A percentile compares a stretch with the other conserved stretches of the same genome.
Evolutionary conservation across 2,329 filamentous ascomycete species (phyloP).

Genomic region (Ascochyta pisi): DNA sequence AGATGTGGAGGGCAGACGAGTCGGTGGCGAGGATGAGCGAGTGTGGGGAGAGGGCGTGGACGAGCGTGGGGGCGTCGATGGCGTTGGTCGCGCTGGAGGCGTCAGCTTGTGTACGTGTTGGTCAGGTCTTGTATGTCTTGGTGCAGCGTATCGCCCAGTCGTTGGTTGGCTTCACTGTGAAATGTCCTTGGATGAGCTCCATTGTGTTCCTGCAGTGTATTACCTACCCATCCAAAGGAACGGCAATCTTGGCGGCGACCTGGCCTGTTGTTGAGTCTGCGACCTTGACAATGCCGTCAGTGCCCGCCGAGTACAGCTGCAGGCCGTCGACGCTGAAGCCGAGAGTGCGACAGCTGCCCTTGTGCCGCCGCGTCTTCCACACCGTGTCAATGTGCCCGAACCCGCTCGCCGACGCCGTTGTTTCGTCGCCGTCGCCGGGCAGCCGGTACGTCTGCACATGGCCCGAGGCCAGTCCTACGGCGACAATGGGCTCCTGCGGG

Average conservation of each 20-base stretch:
- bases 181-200: too few species aligned
- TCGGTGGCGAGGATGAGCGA: conserved; percentile 89
- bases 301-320: conserved; percentile 67
- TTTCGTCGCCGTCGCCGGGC: conserved; percentile 60
- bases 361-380: conserved; percentile 90
- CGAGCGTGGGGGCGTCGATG: conserved; percentile 77
- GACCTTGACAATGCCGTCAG: conserved; percentile 68
- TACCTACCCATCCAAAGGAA: conserved; percentile 63
- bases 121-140: too few species aligned
- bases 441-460: conserved; percentile 86
- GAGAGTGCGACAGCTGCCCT: conserved; percentile 87
- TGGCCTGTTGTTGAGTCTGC: conserved; percentile 65
- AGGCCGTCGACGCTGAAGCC: conserved; percentile 80
- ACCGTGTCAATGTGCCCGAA: conserved; percentile 78
- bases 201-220: too few species aligned
- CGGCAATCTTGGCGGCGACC: conserved; percentile 81
- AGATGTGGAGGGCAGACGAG: conserved; percentile 85
- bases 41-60: conserved; percentile 86
- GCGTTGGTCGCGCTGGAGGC: conserved; percentile 50
- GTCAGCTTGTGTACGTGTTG: background rate
- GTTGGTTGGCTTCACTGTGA: too few species aligned
- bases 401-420: conserved; percentile 62
- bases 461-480: conserved; percentile 83
- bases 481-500: conserved; percentile 81
- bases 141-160: too few species aligned